A percentile compares a stretch with the other conserved stretches of the same genome.
These are phyloP conservation scores for Saitozyma sp. DNA, from an alignment of 768 basidiomycete species.

Conservation along the genomic window DNA sequence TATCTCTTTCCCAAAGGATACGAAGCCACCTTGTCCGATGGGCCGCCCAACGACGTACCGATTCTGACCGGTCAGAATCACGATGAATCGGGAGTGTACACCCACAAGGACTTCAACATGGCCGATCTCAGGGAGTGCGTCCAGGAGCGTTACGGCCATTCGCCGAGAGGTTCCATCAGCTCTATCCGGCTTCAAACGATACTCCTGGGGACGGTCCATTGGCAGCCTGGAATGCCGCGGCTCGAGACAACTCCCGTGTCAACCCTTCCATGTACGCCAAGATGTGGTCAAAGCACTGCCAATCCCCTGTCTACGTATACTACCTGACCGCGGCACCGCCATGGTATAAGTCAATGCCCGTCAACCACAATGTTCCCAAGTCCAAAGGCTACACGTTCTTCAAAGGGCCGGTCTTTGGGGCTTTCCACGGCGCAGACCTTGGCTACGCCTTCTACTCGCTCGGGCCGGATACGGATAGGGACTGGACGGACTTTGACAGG, in stretches of 20 bases:
- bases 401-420: no score
- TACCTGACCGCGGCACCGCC: neutral
- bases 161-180: neutral
- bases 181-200: neutral
- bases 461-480: no score
- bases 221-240: neutral
- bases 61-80: neutral
- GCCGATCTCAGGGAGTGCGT: neutral
- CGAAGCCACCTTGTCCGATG: neutral
- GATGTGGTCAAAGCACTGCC: neutral
- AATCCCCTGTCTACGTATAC: neutral
- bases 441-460: no score
- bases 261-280: neutral
- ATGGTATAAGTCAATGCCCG: no score
- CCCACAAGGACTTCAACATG: neutral
- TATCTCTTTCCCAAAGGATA: neutral
- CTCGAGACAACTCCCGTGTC: neutral
- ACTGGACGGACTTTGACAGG: no score
- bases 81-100: neutral
- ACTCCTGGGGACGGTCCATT: neutral
- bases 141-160: neutral
- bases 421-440: no score
- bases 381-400: no score
- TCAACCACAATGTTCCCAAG: no score
- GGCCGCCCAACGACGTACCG: constrained; percentile 1